A percentile compares a stretch with the other conserved stretches of the same genome.
Conservation (phyloP, 1,284 basidiomycete genomes). For the Ceratobasidium sp. region DNA sequence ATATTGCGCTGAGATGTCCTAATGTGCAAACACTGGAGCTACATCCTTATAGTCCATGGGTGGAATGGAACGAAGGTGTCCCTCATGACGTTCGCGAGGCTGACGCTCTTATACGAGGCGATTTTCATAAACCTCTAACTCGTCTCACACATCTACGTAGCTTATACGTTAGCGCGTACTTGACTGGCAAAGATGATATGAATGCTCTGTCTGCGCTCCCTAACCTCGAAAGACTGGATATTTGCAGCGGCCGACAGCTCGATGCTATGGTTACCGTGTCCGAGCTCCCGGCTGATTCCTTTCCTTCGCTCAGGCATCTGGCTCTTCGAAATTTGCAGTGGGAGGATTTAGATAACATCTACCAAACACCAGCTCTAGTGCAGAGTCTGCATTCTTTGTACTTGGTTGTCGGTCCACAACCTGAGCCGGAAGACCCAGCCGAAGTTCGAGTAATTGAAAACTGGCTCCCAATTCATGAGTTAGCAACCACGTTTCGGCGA, state of each 20-base stretch:
- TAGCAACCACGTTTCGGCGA: background rate
- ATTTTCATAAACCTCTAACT: background rate
- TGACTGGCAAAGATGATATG: background rate
- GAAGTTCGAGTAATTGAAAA: background rate
- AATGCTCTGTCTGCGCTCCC: background rate
- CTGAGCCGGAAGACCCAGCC: background rate
- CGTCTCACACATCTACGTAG: background rate
- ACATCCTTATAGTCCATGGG: background rate
- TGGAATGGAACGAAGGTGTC: background rate
- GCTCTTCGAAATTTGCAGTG: background rate
- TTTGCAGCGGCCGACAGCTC: background rate
- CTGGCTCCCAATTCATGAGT: background rate
- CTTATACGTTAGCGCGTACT: background rate
- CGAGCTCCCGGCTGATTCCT: background rate
- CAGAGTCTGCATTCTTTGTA: background rate
- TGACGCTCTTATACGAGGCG: background rate
- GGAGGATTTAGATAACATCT: background rate
- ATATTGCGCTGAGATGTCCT: background rate
- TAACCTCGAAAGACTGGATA: background rate
- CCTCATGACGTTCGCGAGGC: background rate
- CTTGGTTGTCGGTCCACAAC: background rate
- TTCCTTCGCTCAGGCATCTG: background rate
- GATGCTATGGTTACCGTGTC: background rate
- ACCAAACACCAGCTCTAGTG: background rate
- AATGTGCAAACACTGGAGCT: background rate